phyloP scores from a whole-genome alignment of 73 alveolate genomes.

The Paramecium sonneborni region DNA sequence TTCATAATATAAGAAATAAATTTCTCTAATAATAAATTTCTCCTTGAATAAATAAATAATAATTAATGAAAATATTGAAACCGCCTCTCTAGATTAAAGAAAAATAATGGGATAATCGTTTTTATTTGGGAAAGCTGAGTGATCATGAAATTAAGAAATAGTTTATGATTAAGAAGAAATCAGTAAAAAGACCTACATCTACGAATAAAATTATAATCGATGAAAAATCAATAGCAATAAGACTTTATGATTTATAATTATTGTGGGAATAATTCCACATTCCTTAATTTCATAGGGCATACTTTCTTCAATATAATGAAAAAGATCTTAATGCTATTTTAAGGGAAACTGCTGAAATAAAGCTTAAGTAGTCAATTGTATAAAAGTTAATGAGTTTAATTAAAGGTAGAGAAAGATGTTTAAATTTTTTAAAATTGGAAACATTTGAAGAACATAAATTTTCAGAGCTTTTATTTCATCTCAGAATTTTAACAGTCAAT shows the following conservation, averaged over 20 bases:
- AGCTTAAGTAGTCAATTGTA: neutral
- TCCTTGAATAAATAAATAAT: neutral
- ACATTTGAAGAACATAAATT: constrained; percentile 7
- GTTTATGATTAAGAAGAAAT: neutral
- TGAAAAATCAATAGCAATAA: neutral
- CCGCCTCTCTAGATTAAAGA: constrained; percentile 23
- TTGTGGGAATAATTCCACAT: constrained; percentile 5
- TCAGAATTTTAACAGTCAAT: constrained; percentile 41
- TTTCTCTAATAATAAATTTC: neutral
- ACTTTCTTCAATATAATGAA: constrained; percentile 22
- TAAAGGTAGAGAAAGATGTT: constrained; percentile 40
- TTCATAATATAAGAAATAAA: neutral
- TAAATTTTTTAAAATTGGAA: neutral
- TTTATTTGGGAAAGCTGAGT: constrained; percentile 39
- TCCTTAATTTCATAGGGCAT: constrained; percentile 51
- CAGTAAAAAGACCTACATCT: constrained; percentile 1
- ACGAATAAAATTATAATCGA: neutral
- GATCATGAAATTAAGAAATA: constrained; percentile 31
- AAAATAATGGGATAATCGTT: constrained; percentile 28
- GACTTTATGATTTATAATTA: neutral
- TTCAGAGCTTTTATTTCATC: constrained; percentile 25
- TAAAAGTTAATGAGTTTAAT: constrained; percentile 5
- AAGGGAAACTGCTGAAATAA: constrained; percentile 21
- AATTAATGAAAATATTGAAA: constrained; percentile 11
- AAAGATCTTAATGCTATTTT: constrained; percentile 26